phyloP scores from a whole-genome alignment of 768 basidiomycete species.

The Boletus eberwhitei region DNA sequence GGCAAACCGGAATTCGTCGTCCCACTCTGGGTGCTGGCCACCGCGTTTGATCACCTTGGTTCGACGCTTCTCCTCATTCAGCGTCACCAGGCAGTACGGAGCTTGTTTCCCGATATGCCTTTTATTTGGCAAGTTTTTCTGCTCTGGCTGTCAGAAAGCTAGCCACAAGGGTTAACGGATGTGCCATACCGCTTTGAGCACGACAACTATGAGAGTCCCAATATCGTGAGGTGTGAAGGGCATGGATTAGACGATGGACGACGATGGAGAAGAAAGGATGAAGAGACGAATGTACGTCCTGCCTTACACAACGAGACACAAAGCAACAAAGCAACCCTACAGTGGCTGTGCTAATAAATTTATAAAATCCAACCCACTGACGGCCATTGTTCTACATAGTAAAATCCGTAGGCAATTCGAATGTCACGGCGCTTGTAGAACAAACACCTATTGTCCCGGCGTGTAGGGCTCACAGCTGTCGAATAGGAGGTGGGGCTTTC shows the following conservation, averaged over 20 bases:
- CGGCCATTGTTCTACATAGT: too few relatives aligned
- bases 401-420: background rate
- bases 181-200: constrained; percentile 84
- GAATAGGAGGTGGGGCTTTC: constrained; percentile 70
- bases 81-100: constrained; percentile 81
- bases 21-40: constrained; percentile 99
- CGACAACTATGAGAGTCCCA: constrained; percentile 90
- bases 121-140: constrained; percentile 91
- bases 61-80: constrained; percentile 80
- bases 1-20: constrained; percentile 93
- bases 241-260: constrained; percentile 38
- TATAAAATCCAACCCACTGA: background rate
- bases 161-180: background rate
- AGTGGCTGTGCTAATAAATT: constrained; percentile 20
- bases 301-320: too few relatives aligned
- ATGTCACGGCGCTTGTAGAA: background rate
- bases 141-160: constrained; percentile 22
- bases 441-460: constrained; percentile 40
- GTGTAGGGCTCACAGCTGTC: constrained; percentile 51
- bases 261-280: constrained; percentile 1
- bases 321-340: constrained; percentile 9
- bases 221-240: constrained; percentile 67
- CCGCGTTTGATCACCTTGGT: constrained; percentile 96
- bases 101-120: constrained; percentile 95
- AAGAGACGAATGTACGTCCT: constrained; percentile 11